phyloP scores from a whole-genome alignment of 2,329 filamentous ascomycete genomes.

The Magnaporthiopsis incrustans region DNA sequence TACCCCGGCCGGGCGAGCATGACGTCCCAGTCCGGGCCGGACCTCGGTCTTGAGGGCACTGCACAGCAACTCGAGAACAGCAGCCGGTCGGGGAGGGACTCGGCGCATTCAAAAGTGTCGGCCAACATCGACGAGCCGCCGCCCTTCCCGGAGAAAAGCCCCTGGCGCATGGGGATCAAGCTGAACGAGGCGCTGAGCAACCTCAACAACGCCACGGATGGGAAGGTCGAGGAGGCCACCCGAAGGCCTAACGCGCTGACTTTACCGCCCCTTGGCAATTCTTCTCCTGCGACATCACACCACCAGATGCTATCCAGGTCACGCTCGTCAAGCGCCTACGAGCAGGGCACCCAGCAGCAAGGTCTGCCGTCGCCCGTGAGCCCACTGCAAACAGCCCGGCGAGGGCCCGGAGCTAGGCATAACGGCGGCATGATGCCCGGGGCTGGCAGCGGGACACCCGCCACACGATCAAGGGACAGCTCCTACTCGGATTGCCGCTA shows the following conservation, averaged over 20 bases:
- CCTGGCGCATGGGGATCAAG: constrained; percentile 10
- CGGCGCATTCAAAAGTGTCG: not conserved
- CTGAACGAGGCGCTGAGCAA: not conserved
- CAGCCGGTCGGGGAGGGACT: not conserved
- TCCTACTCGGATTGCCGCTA: constrained; percentile 24
- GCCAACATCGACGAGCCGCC: not conserved
- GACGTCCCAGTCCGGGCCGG: constrained; percentile 13
- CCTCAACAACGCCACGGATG: not conserved
- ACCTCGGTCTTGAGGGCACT: constrained; percentile 13
- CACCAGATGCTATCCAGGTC: not conserved
- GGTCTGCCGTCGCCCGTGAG: not conserved
- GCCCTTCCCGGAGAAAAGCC: constrained; percentile 12
- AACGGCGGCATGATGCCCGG: not conserved
- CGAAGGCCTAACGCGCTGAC: not conserved
- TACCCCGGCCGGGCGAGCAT: constrained; percentile 6
- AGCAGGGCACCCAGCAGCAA: not conserved
- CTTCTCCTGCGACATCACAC: not conserved
- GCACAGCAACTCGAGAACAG: not conserved
- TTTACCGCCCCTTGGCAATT: not conserved
- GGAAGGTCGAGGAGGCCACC: not conserved
- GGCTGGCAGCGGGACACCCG: no score
- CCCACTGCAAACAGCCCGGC: not conserved
- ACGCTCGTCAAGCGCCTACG: not conserved
- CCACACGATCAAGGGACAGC: constrained; percentile 19
- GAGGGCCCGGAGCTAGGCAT: not conserved